These are phyloP conservation scores for Marasmius tenuissimus DNA, from an alignment of 1,284 basidiomycete species.

Conservation along the genomic window DNA sequence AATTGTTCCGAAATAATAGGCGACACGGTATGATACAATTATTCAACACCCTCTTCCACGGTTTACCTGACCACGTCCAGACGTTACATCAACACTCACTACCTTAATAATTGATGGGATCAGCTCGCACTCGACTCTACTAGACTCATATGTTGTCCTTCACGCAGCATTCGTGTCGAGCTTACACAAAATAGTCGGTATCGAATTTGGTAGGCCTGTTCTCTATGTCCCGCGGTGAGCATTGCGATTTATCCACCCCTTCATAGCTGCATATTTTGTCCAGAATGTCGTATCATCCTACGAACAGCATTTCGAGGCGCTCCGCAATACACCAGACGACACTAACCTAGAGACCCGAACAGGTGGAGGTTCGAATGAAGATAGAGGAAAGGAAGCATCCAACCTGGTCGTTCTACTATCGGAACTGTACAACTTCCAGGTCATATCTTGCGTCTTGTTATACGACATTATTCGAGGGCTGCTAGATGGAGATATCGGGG, in stretches of 20 bases:
- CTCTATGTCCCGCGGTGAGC: neutral
- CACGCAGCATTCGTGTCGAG: conserved; percentile 88
- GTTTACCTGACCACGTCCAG: conserved; percentile 32
- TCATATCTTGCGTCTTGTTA: conserved; percentile 84
- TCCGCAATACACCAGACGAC: conserved; percentile 21
- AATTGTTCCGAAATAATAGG: conserved; percentile 75
- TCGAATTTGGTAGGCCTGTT: conserved; percentile 78
- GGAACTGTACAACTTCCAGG: conserved; percentile 95
- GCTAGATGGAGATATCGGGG: conserved; percentile 65
- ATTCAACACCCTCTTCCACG: conserved; percentile 9
- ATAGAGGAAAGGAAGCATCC: conserved; percentile 79
- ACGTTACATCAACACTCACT: conserved; percentile 83
- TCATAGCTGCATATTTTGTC: conserved; percentile 74
- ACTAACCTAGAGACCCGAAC: conserved; percentile 10
- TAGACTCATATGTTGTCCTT: conserved; percentile 91
- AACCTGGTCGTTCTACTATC: conserved; percentile 89
- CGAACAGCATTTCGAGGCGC: conserved; percentile 51
- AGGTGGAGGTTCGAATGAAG: conserved; percentile 17
- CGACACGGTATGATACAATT: conserved; percentile 67
- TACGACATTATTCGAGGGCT: conserved; percentile 89
- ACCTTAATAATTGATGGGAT: conserved; percentile 82
- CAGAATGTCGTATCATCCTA: conserved; percentile 70
- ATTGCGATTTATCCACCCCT: neutral
- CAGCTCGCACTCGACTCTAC: conserved; percentile 76
- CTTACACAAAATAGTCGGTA: conserved; percentile 82